A percentile compares a stretch with the other conserved stretches of the same genome.
phyloP scores from a whole-genome alignment of 2,329 filamentous ascomycete genomes.

The Pyricularia grisea region DNA sequence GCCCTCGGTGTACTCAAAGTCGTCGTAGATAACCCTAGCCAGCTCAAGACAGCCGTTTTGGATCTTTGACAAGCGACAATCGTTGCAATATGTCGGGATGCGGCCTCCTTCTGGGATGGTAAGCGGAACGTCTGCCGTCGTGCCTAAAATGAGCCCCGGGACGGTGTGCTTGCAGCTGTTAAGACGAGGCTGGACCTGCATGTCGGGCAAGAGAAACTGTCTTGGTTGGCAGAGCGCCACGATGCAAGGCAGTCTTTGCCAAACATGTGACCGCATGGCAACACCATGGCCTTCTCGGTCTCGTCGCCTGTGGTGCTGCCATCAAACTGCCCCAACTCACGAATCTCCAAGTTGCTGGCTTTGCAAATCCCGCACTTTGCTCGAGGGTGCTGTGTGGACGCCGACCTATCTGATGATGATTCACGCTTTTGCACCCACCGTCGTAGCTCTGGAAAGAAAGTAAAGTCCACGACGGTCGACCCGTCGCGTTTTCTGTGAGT shows the following conservation, averaged over 20 bases:
- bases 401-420: too few species aligned
- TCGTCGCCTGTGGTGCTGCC: not conserved
- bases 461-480: not conserved
- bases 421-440: not conserved
- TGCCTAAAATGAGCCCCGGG: not conserved
- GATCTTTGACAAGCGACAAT: not conserved
- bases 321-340: not conserved
- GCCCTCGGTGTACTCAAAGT: not conserved
- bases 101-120: conserved; percentile 1
- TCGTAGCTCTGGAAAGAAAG: not conserved
- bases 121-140: not conserved
- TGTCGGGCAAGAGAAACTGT: not conserved
- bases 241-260: not conserved
- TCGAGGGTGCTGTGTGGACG: not conserved
- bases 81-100: not conserved
- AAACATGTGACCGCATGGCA: conserved; percentile 3
- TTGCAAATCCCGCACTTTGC: not conserved
- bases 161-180: not conserved
- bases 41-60: not conserved
- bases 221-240: not conserved
- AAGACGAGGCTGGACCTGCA: not conserved
- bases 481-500: not conserved
- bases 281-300: not conserved
- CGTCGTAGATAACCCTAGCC: not conserved
- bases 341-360: not conserved